A percentile compares a stretch with the other conserved stretches of the same genome.
Conservation (phyloP, 1,284 basidiomycete species). For the Naganishia liquefaciens region DNA sequence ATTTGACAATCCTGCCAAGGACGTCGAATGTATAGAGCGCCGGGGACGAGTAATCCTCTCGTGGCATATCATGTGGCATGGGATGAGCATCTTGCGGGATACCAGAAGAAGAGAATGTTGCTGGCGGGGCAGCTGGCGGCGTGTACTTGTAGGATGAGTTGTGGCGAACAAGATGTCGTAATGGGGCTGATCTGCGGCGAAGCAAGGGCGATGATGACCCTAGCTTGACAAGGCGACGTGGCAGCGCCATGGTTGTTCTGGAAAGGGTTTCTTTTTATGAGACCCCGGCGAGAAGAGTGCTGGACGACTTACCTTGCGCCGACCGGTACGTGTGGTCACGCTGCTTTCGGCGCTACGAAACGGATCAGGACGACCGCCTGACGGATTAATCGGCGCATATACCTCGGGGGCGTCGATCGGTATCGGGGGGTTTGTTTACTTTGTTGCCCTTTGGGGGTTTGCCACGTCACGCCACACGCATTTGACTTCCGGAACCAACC, state of each 20-base stretch:
- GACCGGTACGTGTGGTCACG: too few relatives aligned
- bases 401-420: too few relatives aligned
- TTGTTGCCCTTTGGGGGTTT: too few relatives aligned
- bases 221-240: slow-evolving; percentile 11
- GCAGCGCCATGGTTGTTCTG: slow-evolving; percentile 4
- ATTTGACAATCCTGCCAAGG: slow-evolving; percentile 44
- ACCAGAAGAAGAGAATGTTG: slow-evolving; percentile 22
- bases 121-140: slow-evolving; percentile 6
- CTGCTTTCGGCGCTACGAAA: too few relatives aligned
- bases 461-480: too few relatives aligned
- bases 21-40: slow-evolving; percentile 48
- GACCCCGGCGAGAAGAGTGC: too few relatives aligned
- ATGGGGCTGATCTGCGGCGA: neutral
- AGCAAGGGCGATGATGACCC: neutral
- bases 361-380: too few relatives aligned
- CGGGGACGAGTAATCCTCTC: slow-evolving; percentile 50
- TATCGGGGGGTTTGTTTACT: too few relatives aligned
- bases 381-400: too few relatives aligned
- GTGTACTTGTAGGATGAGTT: slow-evolving; percentile 22
- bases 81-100: slow-evolving; percentile 32
- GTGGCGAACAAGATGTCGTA: neutral
- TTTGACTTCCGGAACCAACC: too few relatives aligned
- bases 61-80: slow-evolving; percentile 45
- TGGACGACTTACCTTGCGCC: too few relatives aligned
- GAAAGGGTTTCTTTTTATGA: neutral